Evolutionary conservation across 1,284 basidiomycete genomes (phyloP), one percentile per base, ranked within the genome.

Genomic region (Ganoderma resinaceum): DNA sequence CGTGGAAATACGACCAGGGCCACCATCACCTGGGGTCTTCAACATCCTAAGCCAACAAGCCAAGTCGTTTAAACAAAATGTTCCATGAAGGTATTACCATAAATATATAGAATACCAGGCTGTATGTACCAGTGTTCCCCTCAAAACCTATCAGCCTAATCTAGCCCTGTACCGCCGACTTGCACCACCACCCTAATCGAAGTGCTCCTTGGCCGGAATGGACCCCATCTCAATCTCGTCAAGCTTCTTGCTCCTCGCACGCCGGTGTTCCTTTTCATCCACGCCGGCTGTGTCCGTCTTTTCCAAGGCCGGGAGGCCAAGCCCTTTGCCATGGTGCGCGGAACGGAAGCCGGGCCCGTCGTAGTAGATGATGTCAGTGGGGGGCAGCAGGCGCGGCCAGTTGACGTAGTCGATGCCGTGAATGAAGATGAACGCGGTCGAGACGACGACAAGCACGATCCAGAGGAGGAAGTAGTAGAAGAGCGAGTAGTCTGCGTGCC

Each of bases 341-440:
- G 91, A 92, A 70, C 91, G 90, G 85, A 87, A 96, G 40, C 96
- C 96, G 64, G 94, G 94, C 53, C 96, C 96, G 62, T 86, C 86
- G 81, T 97, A 99, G 78, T 91, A 90, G 65, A 98, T 92, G 66
- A 93, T 86, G 70, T 96, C 94, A 66, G 91, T 91, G 14, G 93
- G 91, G 3, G 95, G 92, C 73, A 93, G 89, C 66, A 99, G 87
- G 29, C 93, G 90, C n/a, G 97, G 98, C 93, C 95, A 97, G 29
- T 94, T 90, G 70, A 99, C 96, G 78, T 97, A 98, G 72, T 92
- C 88, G 73, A 95, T 88, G 52, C 93, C 92, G 78, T 97, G 90
- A 55, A 90, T 82, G 80, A 93, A 78, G 74, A 97, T 93, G 81
- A 93, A 94, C 59, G 83, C 73, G 68, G 91, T 80, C 14, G 94